A percentile compares a stretch with the other conserved stretches of the same genome.
These are phyloP conservation scores for Terfezia boudieri DNA, from an alignment of 495 filamentous ascomycete species.

Conservation along the genomic window DNA sequence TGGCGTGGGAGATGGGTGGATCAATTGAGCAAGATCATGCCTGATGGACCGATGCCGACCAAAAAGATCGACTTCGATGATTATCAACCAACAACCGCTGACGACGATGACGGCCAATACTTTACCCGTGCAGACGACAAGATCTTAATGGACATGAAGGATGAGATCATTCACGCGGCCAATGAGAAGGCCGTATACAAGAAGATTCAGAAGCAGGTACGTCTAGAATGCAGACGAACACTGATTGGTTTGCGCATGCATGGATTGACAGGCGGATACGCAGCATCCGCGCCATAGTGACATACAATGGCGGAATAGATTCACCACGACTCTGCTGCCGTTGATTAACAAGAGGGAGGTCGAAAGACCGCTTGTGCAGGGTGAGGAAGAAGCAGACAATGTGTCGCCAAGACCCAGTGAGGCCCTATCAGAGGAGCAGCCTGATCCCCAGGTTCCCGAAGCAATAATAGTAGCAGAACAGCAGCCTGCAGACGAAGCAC, in stretches of 20 bases:
- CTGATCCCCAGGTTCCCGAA: not conserved
- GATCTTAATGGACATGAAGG: conserved; percentile 2
- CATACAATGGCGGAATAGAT: conserved; percentile 3
- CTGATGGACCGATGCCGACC: not conserved
- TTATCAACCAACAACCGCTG: not conserved
- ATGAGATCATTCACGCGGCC: not conserved
- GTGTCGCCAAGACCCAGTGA: conserved; percentile 17
- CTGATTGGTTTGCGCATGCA: not conserved
- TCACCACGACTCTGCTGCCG: conserved; percentile 6
- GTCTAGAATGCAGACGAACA: not conserved
- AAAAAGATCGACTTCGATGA: not conserved
- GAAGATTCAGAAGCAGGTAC: not conserved
- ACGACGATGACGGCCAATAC: not conserved
- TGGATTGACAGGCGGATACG: not conserved
- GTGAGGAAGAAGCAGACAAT: conserved; percentile 6
- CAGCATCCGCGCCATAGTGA: conserved; percentile 5
- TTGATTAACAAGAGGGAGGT: not conserved
- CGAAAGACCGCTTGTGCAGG: conserved; percentile 3
- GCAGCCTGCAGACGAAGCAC: too few relatives aligned
- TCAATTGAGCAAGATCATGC: conserved; percentile 2
- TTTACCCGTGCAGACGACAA: conserved; percentile 10
- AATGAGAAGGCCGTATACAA: not conserved
- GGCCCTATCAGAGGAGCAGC: conserved; percentile 5
- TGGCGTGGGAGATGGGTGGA: conserved; percentile 12
- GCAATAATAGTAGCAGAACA: not conserved